Base-by-base conservation (phyloP, 768 basidiomycete genomes). In the Sporobolomyces phaffii region DNA sequence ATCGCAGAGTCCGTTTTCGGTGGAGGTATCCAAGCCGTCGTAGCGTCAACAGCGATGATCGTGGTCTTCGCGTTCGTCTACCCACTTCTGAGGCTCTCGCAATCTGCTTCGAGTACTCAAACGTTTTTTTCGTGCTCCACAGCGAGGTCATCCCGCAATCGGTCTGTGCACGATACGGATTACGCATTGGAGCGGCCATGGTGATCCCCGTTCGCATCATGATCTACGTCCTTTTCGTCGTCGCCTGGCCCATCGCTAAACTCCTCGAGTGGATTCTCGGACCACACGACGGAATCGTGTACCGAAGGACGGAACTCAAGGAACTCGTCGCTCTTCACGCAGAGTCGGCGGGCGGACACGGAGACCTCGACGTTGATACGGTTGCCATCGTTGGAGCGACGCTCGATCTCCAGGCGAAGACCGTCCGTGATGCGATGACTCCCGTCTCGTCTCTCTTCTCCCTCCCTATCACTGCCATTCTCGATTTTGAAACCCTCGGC, bases 381-480 rank as follows among this genome's bases (percentile, higher is more conserved):
- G 88, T 92, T 56, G 86, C 86, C 2, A 92, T 93, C 76, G 91
- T 92, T 43, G 90, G 90, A 22, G 89, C 88, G 1, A 90, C 90
- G 0, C 83, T 94, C 28, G 91, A 92, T 75, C 78, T 94, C 18
- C 91, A 93, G 75, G 88, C 78, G 62, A 93, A 92, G 75, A 86
- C 87, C 40, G 75, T 76, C 33, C 70, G 64, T 29, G 73, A 77
- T 36, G 76, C 76, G 3, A 77, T 78, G 76, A 78, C 76, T 22
- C 76, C 76, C 3, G 72, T 77, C 60, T 90, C 69, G 78, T 81
- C 41, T 85, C 88, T 90, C 1, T 91, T 91, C 78, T 91, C 92
- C 89, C 81, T 94, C 48, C 87, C 87, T 17, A 89, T 91, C 68
- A 85, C 91, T 62, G 84, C 90, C 0, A 85, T 83, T 66, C 82